Conservation (phyloP, 139 green algal genomes). For the Picochlorum sp. region DNA sequence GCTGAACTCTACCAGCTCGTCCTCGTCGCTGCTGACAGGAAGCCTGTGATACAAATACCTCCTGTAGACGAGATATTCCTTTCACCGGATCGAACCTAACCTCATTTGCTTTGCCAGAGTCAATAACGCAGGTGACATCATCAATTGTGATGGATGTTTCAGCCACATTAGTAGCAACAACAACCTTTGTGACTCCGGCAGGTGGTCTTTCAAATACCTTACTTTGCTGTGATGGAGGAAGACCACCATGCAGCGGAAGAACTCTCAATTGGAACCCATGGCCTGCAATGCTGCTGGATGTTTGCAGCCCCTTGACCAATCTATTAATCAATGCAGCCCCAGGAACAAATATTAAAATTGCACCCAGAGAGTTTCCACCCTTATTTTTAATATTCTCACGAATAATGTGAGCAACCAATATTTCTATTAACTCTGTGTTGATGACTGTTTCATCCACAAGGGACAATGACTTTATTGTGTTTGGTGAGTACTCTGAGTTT, state of each 20-base stretch:
- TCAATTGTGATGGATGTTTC: slow-evolving; percentile 94
- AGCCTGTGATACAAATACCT: slow-evolving; percentile 64
- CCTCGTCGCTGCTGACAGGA: slow-evolving; percentile 70
- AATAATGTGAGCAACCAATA: slow-evolving; percentile 57
- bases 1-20: slow-evolving; percentile 68
- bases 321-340: slow-evolving; percentile 67
- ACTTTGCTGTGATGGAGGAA: slow-evolving; percentile 64
- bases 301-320: slow-evolving; percentile 42
- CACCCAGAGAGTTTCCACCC: slow-evolving; percentile 21
- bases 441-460: slow-evolving; percentile 65
- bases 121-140: slow-evolving; percentile 82
- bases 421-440: slow-evolving; percentile 84
- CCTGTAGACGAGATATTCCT: slow-evolving; percentile 38
- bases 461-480: slow-evolving; percentile 43
- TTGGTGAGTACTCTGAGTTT: slow-evolving; percentile 30
- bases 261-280: slow-evolving; percentile 33
- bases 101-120: slow-evolving; percentile 77
- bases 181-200: slow-evolving; percentile 51
- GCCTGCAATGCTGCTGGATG: slow-evolving; percentile 19
- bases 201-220: slow-evolving; percentile 49
- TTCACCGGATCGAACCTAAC: slow-evolving; percentile 35
- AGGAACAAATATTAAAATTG: slow-evolving; percentile 80
- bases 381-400: slow-evolving; percentile 28
- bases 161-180: slow-evolving; percentile 94
- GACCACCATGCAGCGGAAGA: slow-evolving; percentile 78